phyloP scores from a whole-genome alignment of 2,329 filamentous ascomycete species.

The Neodidymelliopsis sp. region DNA sequence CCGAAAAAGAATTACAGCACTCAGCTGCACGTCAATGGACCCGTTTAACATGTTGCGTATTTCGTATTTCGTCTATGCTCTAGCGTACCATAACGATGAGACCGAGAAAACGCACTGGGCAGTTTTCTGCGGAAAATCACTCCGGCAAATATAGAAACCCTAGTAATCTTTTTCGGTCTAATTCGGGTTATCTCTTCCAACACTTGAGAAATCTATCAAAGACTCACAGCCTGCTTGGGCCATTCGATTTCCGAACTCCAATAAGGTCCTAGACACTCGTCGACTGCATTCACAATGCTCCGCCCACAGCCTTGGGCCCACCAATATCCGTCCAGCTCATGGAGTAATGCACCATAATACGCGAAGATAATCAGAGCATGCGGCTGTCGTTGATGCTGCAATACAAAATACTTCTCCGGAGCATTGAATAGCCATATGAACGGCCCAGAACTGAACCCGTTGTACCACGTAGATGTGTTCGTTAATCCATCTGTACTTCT shows the following conservation, averaged over 20 bases:
- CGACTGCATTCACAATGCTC: slow-evolving; percentile 21
- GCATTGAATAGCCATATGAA: slow-evolving; percentile 26
- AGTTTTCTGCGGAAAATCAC: too few species aligned
- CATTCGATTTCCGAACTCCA: slow-evolving; percentile 23
- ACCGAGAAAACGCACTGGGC: too few species aligned
- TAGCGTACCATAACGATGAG: too few species aligned
- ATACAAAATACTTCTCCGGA: slow-evolving; percentile 19
- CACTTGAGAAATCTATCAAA: too few species aligned
- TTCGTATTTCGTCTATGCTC: slow-evolving; percentile 60
- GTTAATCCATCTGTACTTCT: background rate
- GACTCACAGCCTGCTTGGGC: slow-evolving; percentile 15
- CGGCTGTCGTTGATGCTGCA: slow-evolving; percentile 26
- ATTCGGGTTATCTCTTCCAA: too few species aligned
- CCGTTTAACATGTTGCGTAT: slow-evolving; percentile 22
- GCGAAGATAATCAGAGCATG: slow-evolving; percentile 28
- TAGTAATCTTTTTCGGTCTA: too few species aligned
- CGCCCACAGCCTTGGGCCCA: slow-evolving; percentile 30
- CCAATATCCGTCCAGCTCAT: slow-evolving; percentile 20
- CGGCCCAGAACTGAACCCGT: slow-evolving; percentile 17
- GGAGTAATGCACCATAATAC: slow-evolving; percentile 21
- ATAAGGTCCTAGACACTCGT: slow-evolving; percentile 22
- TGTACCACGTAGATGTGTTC: slow-evolving; percentile 12
- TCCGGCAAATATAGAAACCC: too few species aligned
- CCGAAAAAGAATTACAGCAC: background rate
- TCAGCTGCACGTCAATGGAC: too few species aligned